phyloP scores from a whole-genome alignment of 768 basidiomycete species.

The Leccinum longicurvipes region DNA sequence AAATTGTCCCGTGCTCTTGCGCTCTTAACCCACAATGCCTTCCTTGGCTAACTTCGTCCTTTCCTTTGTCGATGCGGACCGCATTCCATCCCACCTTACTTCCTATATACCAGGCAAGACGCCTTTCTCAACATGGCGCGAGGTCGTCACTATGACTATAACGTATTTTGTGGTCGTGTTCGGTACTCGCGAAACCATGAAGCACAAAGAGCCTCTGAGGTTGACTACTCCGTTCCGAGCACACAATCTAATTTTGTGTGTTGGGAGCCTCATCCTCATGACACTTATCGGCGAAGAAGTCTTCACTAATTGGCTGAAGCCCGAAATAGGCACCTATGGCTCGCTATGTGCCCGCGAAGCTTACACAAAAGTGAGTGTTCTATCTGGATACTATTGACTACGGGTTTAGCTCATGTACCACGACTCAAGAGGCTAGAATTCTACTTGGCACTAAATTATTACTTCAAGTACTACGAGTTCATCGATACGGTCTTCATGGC shows the following conservation, averaged over 20 bases:
- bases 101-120: slow-evolving; percentile 71
- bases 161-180: too few species aligned
- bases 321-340: slow-evolving; percentile 69
- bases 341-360: slow-evolving; percentile 68
- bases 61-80: slow-evolving; percentile 45
- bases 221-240: slow-evolving; percentile 76
- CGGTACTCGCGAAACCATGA: too few species aligned
- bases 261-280: slow-evolving; percentile 75
- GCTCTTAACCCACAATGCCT: slow-evolving; percentile 44
- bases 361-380: too few species aligned
- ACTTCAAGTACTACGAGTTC: too few species aligned
- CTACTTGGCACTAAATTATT: slow-evolving; percentile 97
- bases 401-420: not conserved
- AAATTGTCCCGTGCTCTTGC: not conserved
- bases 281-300: slow-evolving; percentile 86
- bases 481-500: slow-evolving; percentile 95
- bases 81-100: too few species aligned
- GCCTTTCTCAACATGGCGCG: slow-evolving; percentile 72
- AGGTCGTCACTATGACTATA: slow-evolving; percentile 66
- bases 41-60: slow-evolving; percentile 68
- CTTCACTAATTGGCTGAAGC: slow-evolving; percentile 70
- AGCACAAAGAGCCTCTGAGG: slow-evolving; percentile 61
- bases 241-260: slow-evolving; percentile 84
- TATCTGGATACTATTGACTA: not conserved
- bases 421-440: slow-evolving; percentile 71